A percentile compares a stretch with the other conserved stretches of the same genome.
These are phyloP conservation scores for Pyrenula massariospora DNA, from an alignment of 495 filamentous ascomycete species.

Conservation along the genomic window DNA sequence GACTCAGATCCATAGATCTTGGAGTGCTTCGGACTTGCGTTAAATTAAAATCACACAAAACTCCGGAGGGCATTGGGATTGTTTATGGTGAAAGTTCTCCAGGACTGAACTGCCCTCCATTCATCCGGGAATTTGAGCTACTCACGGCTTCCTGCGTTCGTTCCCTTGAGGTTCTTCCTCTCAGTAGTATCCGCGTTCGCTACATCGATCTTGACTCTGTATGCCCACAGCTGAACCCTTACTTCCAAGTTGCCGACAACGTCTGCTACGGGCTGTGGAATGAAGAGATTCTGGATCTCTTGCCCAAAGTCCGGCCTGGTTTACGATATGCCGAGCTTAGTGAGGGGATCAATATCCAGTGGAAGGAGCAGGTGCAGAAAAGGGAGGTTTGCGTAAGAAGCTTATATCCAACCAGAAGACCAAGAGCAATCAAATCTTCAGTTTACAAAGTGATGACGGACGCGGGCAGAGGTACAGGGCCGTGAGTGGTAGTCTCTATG, in stretches of 20 bases:
- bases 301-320: constrained; percentile 39
- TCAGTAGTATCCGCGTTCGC: constrained; percentile 52
- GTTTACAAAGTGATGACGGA: background rate
- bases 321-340: constrained; percentile 44
- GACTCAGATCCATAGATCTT: constrained; percentile 53
- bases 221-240: constrained; percentile 45
- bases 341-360: constrained; percentile 36
- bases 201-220: constrained; percentile 58
- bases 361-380: background rate
- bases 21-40: constrained; percentile 60
- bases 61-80: background rate
- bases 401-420: background rate
- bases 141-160: constrained; percentile 49
- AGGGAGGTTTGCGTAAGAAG: background rate
- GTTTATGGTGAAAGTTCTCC: constrained; percentile 17
- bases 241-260: constrained; percentile 47
- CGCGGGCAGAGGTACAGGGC: background rate
- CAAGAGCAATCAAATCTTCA: background rate
- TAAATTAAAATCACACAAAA: constrained; percentile 21
- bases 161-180: constrained; percentile 37
- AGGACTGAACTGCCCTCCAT: constrained; percentile 54
- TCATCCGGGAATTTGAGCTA: constrained; percentile 54
- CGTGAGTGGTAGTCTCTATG: too few relatives aligned
- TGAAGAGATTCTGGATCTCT: constrained; percentile 44
- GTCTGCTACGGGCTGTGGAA: constrained; percentile 58